phyloP scores from a whole-genome alignment of 2,329 filamentous ascomycete species.

The Colletotrichum neosansevieriae region DNA sequence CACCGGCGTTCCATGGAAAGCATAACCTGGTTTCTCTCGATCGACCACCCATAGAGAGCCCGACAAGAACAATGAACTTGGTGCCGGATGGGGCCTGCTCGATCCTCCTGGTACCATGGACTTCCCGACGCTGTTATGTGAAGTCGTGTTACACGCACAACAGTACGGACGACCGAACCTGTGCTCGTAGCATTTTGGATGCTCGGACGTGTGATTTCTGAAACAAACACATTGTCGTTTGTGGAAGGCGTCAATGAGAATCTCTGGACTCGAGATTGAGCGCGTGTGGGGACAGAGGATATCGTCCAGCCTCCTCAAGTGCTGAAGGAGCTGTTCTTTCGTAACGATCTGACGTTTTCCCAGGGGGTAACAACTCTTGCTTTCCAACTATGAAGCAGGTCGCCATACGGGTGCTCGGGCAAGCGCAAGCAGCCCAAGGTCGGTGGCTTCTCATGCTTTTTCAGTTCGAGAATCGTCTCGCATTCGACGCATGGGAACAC shows the following conservation, averaged over 20 bases:
- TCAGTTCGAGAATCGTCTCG: background rate
- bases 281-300: background rate
- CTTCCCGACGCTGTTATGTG: too few species aligned
- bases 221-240: background rate
- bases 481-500: background rate
- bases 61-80: too few species aligned
- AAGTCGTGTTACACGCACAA: too few species aligned
- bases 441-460: background rate
- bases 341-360: background rate
- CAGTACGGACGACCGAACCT: too few species aligned
- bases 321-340: background rate
- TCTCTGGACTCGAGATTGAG: background rate
- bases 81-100: too few species aligned
- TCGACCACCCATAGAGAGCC: too few species aligned
- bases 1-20: too few species aligned
- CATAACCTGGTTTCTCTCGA: too few species aligned
- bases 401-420: too few species aligned
- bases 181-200: too few species aligned
- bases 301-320: background rate
- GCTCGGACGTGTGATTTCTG: background rate
- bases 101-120: too few species aligned
- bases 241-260: background rate
- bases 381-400: background rate
- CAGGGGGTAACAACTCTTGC: background rate
- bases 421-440: background rate